Percentiles rank a stretch among this genome's conserved stretches.
Conservation (phyloP, 306 rosid species). For the Pueraria montana region DNA sequence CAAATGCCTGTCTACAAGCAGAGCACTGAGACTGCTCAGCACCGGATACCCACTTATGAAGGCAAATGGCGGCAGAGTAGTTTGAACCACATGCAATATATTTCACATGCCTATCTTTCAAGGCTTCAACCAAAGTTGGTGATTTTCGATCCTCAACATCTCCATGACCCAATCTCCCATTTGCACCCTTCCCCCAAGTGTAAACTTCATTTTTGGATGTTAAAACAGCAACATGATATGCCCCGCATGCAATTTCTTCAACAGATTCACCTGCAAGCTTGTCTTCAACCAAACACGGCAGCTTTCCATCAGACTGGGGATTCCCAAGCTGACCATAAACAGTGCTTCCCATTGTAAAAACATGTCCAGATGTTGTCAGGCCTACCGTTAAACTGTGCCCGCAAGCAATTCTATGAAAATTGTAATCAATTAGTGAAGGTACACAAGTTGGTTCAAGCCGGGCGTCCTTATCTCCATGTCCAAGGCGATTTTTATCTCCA, state of each 20-base stretch:
- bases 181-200: conserved; percentile 99
- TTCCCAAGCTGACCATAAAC: conserved; percentile 99
- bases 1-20: conserved; percentile 98
- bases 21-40: conserved; percentile 99
- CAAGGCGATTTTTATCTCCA: conserved; percentile 97
- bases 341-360: conserved; percentile 96
- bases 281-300: conserved; percentile 87
- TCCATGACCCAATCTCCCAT: conserved; percentile 98
- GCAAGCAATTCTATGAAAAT: conserved; percentile 94
- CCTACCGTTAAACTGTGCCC: conserved; percentile 98
- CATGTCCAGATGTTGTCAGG: conserved; percentile 86
- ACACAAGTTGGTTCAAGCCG: conserved; percentile 95
- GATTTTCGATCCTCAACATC: conserved; percentile 92
- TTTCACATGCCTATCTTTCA: conserved; percentile 94
- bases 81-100: conserved; percentile 93
- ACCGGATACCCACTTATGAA: conserved; percentile 98
- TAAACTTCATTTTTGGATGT: conserved; percentile 91
- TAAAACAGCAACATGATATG: conserved; percentile 90
- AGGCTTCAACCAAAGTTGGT: conserved; percentile 87
- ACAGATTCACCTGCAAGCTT: conserved; percentile 80
- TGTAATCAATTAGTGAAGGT: conserved; percentile 79
- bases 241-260: conserved; percentile 94
- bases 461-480: conserved; percentile 98
- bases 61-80: conserved; percentile 92
- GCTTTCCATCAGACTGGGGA: conserved; percentile 88